These are phyloP conservation scores for Prunus mume DNA, from an alignment of 306 rosid genomes.

Conservation along the genomic window DNA sequence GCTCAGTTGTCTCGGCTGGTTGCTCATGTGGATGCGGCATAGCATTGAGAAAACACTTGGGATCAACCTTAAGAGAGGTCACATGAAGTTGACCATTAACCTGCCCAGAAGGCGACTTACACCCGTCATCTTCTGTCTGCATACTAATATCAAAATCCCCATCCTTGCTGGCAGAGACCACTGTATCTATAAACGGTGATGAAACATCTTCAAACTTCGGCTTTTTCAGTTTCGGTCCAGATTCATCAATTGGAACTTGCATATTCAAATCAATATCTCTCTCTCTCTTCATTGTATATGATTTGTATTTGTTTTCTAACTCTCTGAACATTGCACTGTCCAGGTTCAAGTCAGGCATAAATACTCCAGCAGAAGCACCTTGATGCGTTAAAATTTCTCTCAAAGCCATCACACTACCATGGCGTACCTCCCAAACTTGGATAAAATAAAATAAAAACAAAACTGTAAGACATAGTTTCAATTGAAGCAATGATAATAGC, in stretches of 20 bases:
- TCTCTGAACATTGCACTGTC: conserved; percentile 43
- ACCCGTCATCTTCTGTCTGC: conserved; percentile 46
- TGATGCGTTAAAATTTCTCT: conserved; percentile 95
- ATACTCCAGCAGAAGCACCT: conserved; percentile 87
- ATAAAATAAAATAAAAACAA: conserved; percentile 1
- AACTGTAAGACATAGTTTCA: conserved; percentile 22
- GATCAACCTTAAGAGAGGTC: conserved; percentile 45
- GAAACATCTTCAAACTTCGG: conserved; percentile 62
- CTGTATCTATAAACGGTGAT: conserved; percentile 39
- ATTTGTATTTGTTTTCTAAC: conserved; percentile 44
- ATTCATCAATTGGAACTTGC: conserved; percentile 56
- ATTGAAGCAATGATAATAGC: conserved; percentile 1
- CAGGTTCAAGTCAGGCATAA: conserved; percentile 46
- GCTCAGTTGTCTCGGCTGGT: conserved; percentile 29
- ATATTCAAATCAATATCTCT: conserved; percentile 81
- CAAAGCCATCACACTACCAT: conserved; percentile 96
- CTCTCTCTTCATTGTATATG: conserved; percentile 58
- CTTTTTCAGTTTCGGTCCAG: conserved; percentile 55
- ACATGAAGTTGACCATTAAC: conserved; percentile 45
- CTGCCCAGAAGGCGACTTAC: conserved; percentile 41
- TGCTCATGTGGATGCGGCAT: conserved; percentile 31
- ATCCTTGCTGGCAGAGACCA: conserved; percentile 43
- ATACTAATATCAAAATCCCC: conserved; percentile 39
- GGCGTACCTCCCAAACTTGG: conserved; percentile 93
- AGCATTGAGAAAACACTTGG: conserved; percentile 39